Percentiles rank a stretch among this genome's conserved stretches.
Evolutionary conservation across 331 rosid genomes (phyloP).

Genomic region (Rhamnella rubrinervis): DNA sequence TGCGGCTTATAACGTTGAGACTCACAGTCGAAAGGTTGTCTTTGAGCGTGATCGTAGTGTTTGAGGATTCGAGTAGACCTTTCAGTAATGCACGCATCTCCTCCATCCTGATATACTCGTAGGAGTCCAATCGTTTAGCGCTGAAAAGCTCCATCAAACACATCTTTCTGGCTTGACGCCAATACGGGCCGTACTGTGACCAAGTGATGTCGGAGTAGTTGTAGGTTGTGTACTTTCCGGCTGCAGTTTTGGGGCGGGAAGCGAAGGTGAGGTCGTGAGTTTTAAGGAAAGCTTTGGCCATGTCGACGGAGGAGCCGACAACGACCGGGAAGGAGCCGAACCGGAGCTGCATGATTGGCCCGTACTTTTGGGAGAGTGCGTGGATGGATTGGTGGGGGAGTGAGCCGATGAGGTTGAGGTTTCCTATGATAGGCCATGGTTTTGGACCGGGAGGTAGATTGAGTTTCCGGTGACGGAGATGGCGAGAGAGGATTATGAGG

Average conservation of each 20-base stretch:
- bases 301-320: no score
- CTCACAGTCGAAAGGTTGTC: constrained; percentile 47
- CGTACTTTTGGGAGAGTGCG: no score
- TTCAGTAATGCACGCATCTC: constrained; percentile 30
- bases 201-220: constrained; percentile 69
- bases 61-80: constrained; percentile 24
- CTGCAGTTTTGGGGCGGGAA: no score
- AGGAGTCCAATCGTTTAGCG: constrained; percentile 49
- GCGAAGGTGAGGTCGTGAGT: no score
- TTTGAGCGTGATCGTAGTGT: constrained; percentile 29
- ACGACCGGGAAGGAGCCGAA: no score
- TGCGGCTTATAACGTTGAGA: constrained; percentile 70
- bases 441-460: constrained; percentile 75
- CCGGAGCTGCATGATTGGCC: no score
- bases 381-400: no score
- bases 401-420: constrained; percentile 54
- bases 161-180: constrained; percentile 75
- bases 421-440: constrained; percentile 80
- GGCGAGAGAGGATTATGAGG: constrained; percentile 45
- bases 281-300: no score
- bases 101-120: constrained; percentile 58
- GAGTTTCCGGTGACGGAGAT: constrained; percentile 32
- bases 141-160: constrained; percentile 60
- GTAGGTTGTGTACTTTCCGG: no score
- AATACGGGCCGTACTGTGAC: constrained; percentile 74